Evolutionary conservation across 768 basidiomycete genomes (phyloP).

Genomic region (Piloderma croceum): DNA sequence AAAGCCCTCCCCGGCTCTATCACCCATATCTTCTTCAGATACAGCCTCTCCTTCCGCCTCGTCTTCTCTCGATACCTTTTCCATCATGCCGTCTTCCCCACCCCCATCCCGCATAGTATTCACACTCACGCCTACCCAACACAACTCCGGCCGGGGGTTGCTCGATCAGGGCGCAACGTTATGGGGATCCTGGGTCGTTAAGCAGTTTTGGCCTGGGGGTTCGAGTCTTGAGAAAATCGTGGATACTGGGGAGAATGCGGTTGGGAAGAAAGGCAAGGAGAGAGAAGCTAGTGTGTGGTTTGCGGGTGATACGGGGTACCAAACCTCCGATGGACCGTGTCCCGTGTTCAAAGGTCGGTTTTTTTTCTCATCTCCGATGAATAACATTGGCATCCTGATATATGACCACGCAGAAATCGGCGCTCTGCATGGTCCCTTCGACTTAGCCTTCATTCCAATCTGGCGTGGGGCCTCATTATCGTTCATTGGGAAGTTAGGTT

Average conservation of each 20-base stretch:
- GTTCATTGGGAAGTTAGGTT: slow-evolving; percentile 31
- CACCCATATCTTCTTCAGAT: too few species aligned
- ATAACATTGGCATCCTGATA: not conserved
- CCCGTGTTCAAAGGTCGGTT: slow-evolving; percentile 31
- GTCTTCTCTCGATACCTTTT: too few species aligned
- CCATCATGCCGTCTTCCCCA: too few species aligned
- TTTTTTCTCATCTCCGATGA: too few species aligned
- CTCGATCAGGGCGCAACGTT: slow-evolving; percentile 30
- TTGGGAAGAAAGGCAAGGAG: too few species aligned
- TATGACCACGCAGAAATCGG: slow-evolving; percentile 31
- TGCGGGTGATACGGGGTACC: slow-evolving; percentile 35
- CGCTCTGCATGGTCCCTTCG: slow-evolving; percentile 32
- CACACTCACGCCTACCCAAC: slow-evolving; percentile 38
- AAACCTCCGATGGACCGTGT: slow-evolving; percentile 25
- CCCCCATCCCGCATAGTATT: slow-evolving; percentile 16
- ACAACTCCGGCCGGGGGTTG: slow-evolving; percentile 33
- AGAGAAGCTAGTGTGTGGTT: too few species aligned
- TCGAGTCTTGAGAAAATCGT: slow-evolving; percentile 7
- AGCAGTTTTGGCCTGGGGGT: slow-evolving; percentile 17
- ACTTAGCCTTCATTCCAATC: slow-evolving; percentile 38
- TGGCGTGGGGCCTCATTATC: slow-evolving; percentile 40
- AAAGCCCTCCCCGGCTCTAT: too few species aligned
- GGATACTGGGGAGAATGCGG: too few species aligned
- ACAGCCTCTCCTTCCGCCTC: too few species aligned
- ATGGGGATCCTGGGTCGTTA: slow-evolving; percentile 38